phyloP scores from a whole-genome alignment of 2,329 filamentous ascomycete species.

The Aspergillus melleus region DNA sequence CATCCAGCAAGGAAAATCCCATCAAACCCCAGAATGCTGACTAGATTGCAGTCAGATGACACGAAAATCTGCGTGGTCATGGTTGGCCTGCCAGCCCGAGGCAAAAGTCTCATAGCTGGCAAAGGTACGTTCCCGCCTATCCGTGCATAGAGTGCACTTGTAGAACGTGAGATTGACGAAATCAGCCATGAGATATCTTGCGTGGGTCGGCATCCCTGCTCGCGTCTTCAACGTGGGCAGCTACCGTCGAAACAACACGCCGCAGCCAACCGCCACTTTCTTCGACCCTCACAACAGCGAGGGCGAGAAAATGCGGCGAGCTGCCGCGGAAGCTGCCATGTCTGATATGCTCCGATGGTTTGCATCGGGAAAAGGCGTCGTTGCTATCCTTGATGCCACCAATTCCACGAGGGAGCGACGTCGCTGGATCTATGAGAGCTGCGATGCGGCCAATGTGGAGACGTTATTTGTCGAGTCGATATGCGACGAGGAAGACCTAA shows the following conservation, averaged over 20 bases:
- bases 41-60: slow-evolving; percentile 78
- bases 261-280: slow-evolving; percentile 89
- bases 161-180: not conserved
- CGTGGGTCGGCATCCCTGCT: slow-evolving; percentile 92
- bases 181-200: slow-evolving; percentile 84
- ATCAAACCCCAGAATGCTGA: slow-evolving; percentile 7
- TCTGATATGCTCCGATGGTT: slow-evolving; percentile 96
- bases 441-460: slow-evolving; percentile 74
- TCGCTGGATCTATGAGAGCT: slow-evolving; percentile 85
- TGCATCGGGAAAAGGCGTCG: slow-evolving; percentile 69
- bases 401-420: slow-evolving; percentile 91
- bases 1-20: not conserved
- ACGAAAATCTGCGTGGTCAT: slow-evolving; percentile 97
- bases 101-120: slow-evolving; percentile 96
- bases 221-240: slow-evolving; percentile 97
- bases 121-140: slow-evolving; percentile 66
- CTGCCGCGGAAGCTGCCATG: slow-evolving; percentile 87
- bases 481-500: slow-evolving; percentile 91
- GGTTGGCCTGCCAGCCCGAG: slow-evolving; percentile 92
- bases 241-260: slow-evolving; percentile 86
- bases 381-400: slow-evolving; percentile 93
- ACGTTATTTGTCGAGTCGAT: slow-evolving; percentile 96
- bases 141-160: not conserved
- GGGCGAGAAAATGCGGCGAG: slow-evolving; percentile 83
- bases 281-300: slow-evolving; percentile 90